Base-by-base conservation (phyloP, 192 early-diverging fungal species). In the Rhizophagus sp. region DNA sequence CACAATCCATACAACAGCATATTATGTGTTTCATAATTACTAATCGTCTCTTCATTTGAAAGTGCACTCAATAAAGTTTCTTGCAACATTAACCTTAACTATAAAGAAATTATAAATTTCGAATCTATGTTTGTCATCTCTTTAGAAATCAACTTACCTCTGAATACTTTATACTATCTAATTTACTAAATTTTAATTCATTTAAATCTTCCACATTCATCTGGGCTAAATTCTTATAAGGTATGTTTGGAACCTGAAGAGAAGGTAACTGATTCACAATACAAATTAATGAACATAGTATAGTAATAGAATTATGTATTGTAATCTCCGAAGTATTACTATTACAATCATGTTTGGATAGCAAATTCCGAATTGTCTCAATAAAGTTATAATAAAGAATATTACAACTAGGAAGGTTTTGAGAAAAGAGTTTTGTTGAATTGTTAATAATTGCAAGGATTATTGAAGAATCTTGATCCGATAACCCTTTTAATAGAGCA, bases 371-470 rank as follows among this genome's bases (percentile, higher is more conserved):
- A 61, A 94, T 90, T 34, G 90, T 88, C 17, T 83, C 85, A 57
- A 97, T 71, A 73, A 93, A 91, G 3, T 88, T 79, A 24, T 90
- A 84, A 36, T 95, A 90, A 15, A 95, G 81, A 62, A 94, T 86
- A 76, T 90, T 84, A 36, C 84, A 83, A 12, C 95, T 94, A 9
- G 94, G 94, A 19, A 97, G 82, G 2, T 84, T 82, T 41, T 90
- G 78, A 4, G 88, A 83, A 82, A 95, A 97, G 13, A 97, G 25
- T 15, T 87, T 89, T 30, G 87, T 84, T 61, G 88, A 90, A 85
- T 95, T 94, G 12, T 80, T 78, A 6, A 96, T 66, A 67, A 96
- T 94, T 15, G 91, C 89, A 27, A 85, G 88, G 7, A 90, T 88
- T 61, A 94, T 89, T 77, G 82, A 79, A 0, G 72, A 65, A 75